Evolutionary conservation across 1,139 yeast genomes (phyloP).

Genomic region (Yamadazyma conglobata): DNA sequence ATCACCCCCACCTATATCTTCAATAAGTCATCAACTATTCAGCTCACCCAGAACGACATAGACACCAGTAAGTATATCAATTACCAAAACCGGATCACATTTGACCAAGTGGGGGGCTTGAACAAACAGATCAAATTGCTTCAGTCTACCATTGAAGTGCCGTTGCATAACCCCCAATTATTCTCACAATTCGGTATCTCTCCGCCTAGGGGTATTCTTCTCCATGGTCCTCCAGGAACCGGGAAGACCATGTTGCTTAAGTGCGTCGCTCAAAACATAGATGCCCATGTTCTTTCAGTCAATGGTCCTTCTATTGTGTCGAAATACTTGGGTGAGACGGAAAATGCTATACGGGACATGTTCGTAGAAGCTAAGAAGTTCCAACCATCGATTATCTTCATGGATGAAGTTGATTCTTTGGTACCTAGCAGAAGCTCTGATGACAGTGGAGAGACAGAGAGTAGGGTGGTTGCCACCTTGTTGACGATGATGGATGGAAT

Average conservation of each 20-base stretch:
- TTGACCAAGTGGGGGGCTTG: constrained; percentile 75
- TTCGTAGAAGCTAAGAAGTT: constrained; percentile 79
- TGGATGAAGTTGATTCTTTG: constrained; percentile 90
- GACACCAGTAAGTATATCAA: constrained; percentile 30
- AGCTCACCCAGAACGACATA: constrained; percentile 13
- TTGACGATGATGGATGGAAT: constrained; percentile 88
- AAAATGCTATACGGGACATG: constrained; percentile 71
- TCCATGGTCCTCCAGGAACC: constrained; percentile 97
- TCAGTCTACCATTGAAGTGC: constrained; percentile 70
- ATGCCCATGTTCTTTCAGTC: constrained; percentile 80
- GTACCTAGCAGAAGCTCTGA: constrained; percentile 81
- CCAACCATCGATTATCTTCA: constrained; percentile 82
- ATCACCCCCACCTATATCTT: constrained; percentile 48
- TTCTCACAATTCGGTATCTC: constrained; percentile 83
- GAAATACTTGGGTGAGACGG: constrained; percentile 92
- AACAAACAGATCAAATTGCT: constrained; percentile 57
- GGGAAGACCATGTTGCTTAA: constrained; percentile 90
- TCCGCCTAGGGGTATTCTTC: constrained; percentile 84
- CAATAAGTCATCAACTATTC: constrained; percentile 36
- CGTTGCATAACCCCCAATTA: constrained; percentile 71
- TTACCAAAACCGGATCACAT: constrained; percentile 40
- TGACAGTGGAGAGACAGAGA: constrained; percentile 85
- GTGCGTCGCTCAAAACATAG: constrained; percentile 67
- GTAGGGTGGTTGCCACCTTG: constrained; percentile 84
- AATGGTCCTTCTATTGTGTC: constrained; percentile 92